Evolutionary conservation across 2,329 filamentous ascomycete species (phyloP), one percentile per base, ranked within the genome.

Genomic region (Exophiala sp.): DNA sequence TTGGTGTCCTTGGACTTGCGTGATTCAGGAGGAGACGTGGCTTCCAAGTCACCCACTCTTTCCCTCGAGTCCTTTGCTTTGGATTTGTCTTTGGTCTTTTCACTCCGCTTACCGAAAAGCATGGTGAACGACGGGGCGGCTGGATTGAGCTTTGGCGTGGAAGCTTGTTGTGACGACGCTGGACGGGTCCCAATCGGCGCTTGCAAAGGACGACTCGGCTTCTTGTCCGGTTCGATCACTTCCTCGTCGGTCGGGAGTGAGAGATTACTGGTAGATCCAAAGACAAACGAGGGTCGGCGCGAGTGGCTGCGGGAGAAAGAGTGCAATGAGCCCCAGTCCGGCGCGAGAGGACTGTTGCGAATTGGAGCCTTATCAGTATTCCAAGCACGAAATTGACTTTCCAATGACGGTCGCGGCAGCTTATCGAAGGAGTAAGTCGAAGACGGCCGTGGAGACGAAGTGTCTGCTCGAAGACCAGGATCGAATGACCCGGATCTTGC

Each of bases 81-180:
- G 11, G 54, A 59, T 49, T 65, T 67, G 27, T 67, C 66, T 42
- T 65, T 69, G 46, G 71, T 70, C 59, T 71, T 75, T 48, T 69
- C 70, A 52, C 70, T 66, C 45, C 69, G 71, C 58, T 68, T 69
- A 60, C 82, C 79, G 51, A 93, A 80, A 30, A 82, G 78, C 8
- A 78, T 83, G 68, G 85, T 91, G 65, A 97, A 97, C 1, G 85
- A 87, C 7, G 90, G 90, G 0, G 91, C 93, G 5, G 87, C 80
- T 6, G 93, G 93, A 62, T 98, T 97, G 22, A 97, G 76, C 60
- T 78, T 76, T 40, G 81, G 61, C 68, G 82, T 72, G 34, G 73
- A 63, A 45, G 70, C 59, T 62, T 66, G 65, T 64, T 83, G 71
- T 62, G 74, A 73, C 40, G 74, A 72, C 62, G 77, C 66, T 66